These are phyloP conservation scores for Aureobasidium sp. DNA, from an alignment of 2,329 filamentous ascomycete genomes.

Conservation along the genomic window DNA sequence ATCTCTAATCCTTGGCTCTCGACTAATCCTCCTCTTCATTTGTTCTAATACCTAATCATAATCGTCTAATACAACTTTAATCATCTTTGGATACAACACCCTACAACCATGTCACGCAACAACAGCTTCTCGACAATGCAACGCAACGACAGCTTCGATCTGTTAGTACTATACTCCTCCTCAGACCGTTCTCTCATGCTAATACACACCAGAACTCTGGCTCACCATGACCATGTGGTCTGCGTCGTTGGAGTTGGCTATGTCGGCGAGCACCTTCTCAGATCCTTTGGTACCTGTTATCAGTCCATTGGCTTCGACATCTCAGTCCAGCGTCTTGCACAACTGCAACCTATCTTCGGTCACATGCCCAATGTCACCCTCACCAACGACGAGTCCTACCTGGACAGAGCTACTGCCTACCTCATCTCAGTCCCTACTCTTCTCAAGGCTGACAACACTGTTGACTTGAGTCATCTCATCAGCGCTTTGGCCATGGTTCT, in stretches of 20 bases:
- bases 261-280: slow-evolving; percentile 17
- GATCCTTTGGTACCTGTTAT: slow-evolving; percentile 16
- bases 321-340: slow-evolving; percentile 30
- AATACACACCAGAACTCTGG: neutral
- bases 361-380: slow-evolving; percentile 28
- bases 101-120: slow-evolving; percentile 3
- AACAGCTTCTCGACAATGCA: slow-evolving; percentile 11
- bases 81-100: neutral
- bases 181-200: neutral
- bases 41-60: neutral
- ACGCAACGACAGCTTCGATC: slow-evolving; percentile 10
- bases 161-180: slow-evolving; percentile 15
- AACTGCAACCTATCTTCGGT: slow-evolving; percentile 22
- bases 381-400: slow-evolving; percentile 31
- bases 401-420: slow-evolving; percentile 41
- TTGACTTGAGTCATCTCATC: slow-evolving; percentile 41
- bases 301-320: slow-evolving; percentile 34
- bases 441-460: slow-evolving; percentile 37
- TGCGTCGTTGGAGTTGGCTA: slow-evolving; percentile 18
- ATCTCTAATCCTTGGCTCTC: neutral
- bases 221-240: slow-evolving; percentile 10
- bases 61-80: neutral
- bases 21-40: neutral
- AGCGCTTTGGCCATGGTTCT: slow-evolving; percentile 37
- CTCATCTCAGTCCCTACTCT: slow-evolving; percentile 48